Percentiles rank a stretch among this genome's conserved stretches.
Evolutionary conservation across 345 rosid genomes (phyloP).

Genomic region (Corchorus capsularis): DNA sequence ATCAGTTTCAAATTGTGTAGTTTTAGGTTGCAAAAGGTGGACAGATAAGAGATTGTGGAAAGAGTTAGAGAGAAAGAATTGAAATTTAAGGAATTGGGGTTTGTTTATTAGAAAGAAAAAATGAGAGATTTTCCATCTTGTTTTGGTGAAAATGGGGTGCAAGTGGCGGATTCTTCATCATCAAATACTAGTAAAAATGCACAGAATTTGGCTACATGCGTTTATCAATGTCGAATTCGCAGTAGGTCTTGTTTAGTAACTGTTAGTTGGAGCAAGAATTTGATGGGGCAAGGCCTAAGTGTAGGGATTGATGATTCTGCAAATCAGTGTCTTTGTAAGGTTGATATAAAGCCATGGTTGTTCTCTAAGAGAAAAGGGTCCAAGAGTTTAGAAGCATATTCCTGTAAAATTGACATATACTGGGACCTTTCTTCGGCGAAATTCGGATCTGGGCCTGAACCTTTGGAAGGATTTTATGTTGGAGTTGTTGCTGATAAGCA

Average conservation of each 20-base stretch:
- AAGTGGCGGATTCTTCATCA: constrained; percentile 77
- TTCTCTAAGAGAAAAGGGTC: constrained; percentile 94
- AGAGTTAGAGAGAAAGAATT: constrained; percentile 28
- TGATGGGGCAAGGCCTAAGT: constrained; percentile 91
- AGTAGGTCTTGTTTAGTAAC: constrained; percentile 74
- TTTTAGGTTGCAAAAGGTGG: constrained; percentile 37
- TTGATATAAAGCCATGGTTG: constrained; percentile 92
- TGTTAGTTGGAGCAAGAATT: constrained; percentile 78
- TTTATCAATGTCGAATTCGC: constrained; percentile 70
- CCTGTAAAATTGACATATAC: constrained; percentile 61
- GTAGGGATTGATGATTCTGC: constrained; percentile 74
- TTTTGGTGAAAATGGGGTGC: constrained; percentile 92
- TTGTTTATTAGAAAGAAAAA: constrained; percentile 18
- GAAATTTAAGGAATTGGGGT: constrained; percentile 24
- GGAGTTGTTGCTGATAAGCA: constrained; percentile 72
- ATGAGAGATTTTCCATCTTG: constrained; percentile 99
- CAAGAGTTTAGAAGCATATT: constrained; percentile 72
- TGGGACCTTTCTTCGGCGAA: constrained; percentile 91
- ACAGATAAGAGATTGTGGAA: constrained; percentile 35
- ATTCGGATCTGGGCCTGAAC: constrained; percentile 91
- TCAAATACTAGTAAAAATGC: constrained; percentile 58
- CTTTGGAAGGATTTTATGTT: constrained; percentile 78
- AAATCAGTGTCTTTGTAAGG: constrained; percentile 80
- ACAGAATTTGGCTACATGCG: constrained; percentile 74
- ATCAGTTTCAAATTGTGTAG: constrained; percentile 17